Conservation (phyloP, 768 basidiomycete species). For the Amanita subjunquillea region DNA sequence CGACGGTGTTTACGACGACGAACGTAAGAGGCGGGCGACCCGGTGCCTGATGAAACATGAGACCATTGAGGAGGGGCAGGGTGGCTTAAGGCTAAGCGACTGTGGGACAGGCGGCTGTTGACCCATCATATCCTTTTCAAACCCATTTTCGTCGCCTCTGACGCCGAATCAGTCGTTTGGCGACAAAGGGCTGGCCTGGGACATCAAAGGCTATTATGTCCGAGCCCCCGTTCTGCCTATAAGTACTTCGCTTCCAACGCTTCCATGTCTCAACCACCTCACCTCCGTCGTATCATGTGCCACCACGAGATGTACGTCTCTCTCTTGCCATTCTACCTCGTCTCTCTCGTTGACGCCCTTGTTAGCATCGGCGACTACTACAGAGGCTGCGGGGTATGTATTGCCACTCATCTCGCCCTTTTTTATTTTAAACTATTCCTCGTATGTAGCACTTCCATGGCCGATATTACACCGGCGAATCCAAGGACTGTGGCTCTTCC, state of each 20-base stretch:
- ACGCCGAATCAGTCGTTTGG: background rate
- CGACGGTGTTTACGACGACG: background rate
- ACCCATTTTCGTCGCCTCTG: constrained; percentile 1
- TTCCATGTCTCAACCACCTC: background rate
- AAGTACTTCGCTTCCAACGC: background rate
- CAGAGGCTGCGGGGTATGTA: constrained; percentile 38
- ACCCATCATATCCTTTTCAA: background rate
- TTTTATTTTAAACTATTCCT: constrained; percentile 6
- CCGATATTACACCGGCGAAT: constrained; percentile 37
- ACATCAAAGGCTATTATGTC: constrained; percentile 1
- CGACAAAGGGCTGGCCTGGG: background rate
- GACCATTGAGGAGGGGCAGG: background rate
- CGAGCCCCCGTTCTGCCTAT: background rate
- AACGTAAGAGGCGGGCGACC: constrained; percentile 1
- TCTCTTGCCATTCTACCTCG: background rate
- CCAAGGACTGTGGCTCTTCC: constrained; percentile 25
- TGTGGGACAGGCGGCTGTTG: background rate
- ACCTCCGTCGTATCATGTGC: background rate
- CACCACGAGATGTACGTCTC: background rate
- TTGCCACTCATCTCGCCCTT: background rate
- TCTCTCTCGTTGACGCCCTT: background rate
- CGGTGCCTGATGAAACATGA: constrained; percentile 4
- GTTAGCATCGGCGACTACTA: constrained; percentile 37
- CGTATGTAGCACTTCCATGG: constrained; percentile 33
- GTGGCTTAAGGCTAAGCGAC: background rate